Evolutionary conservation across 306 rosid genomes (phyloP).

Genomic region (Vicia sativa): DNA sequence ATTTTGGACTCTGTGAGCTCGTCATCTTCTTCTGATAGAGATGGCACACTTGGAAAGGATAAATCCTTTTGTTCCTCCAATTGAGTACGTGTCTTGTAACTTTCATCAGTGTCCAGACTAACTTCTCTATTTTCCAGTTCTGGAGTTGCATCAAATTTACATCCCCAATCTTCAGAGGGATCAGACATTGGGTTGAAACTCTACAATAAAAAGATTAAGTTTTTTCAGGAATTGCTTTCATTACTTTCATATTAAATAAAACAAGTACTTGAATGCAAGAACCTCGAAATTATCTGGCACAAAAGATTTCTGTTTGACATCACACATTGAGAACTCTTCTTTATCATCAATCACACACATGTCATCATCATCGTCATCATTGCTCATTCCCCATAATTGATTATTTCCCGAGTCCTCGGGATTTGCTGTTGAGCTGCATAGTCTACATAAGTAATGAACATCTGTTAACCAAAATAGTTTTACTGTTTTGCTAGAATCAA

Average conservation of each 20-base stretch:
- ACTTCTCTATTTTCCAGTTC: constrained; percentile 51
- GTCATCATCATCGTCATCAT: constrained; percentile 79
- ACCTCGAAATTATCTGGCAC: constrained; percentile 68
- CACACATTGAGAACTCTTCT: constrained; percentile 51
- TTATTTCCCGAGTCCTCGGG: constrained; percentile 50
- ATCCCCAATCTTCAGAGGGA: constrained; percentile 81
- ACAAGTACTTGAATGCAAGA: constrained; percentile 28
- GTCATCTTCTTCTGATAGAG: constrained; percentile 87
- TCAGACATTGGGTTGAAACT: constrained; percentile 93
- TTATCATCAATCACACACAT: constrained; percentile 84
- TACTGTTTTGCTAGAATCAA: constrained; percentile 49
- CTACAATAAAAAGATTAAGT: constrained; percentile 45
- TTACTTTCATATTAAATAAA: constrained; percentile 27
- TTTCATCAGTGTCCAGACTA: constrained; percentile 42
- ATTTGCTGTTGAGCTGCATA: constrained; percentile 51
- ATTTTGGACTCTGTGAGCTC: constrained; percentile 95
- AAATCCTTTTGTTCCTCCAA: constrained; percentile 60
- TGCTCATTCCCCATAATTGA: constrained; percentile 59
- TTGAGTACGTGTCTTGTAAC: constrained; percentile 45
- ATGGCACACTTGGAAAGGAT: constrained; percentile 68
- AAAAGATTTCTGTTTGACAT: constrained; percentile 49
- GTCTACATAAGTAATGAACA: constrained; percentile 62
- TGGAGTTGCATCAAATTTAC: constrained; percentile 63
- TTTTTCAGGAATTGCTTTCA: constrained; percentile 23
- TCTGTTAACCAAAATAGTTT: constrained; percentile 47